Evolutionary conservation across 306 rosid species (phyloP).

Genomic region (Glycine latifolia): DNA sequence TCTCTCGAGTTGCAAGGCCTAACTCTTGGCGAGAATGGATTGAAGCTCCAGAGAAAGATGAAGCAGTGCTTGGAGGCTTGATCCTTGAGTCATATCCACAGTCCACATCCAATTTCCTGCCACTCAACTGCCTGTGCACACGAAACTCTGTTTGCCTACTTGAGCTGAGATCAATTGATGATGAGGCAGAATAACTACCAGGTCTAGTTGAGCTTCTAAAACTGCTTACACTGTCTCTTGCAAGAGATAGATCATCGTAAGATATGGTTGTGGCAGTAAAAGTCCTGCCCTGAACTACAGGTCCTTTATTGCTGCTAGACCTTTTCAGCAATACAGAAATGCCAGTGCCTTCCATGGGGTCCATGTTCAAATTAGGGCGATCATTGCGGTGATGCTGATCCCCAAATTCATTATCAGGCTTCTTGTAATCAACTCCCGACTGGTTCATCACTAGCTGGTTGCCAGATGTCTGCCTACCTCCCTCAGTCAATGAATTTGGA

Average conservation of each 20-base stretch:
- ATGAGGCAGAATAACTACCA: slow-evolving; percentile 79
- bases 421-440: slow-evolving; percentile 46
- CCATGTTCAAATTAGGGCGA: slow-evolving; percentile 53
- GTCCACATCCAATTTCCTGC: slow-evolving; percentile 67
- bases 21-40: slow-evolving; percentile 51
- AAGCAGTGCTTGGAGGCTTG: slow-evolving; percentile 56
- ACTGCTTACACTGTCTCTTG: slow-evolving; percentile 70
- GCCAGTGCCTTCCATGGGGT: slow-evolving; percentile 75
- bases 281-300: slow-evolving; percentile 72
- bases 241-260: slow-evolving; percentile 66
- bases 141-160: slow-evolving; percentile 61
- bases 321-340: slow-evolving; percentile 84
- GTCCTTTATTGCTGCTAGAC: slow-evolving; percentile 81
- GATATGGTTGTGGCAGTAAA: slow-evolving; percentile 74
- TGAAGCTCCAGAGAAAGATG: slow-evolving; percentile 60
- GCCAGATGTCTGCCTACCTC: slow-evolving; percentile 47
- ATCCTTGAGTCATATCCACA: slow-evolving; percentile 55
- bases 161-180: slow-evolving; percentile 75
- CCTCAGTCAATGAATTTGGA: slow-evolving; percentile 47
- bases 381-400: slow-evolving; percentile 52
- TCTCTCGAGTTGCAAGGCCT: slow-evolving; percentile 55
- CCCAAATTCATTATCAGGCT: slow-evolving; percentile 44
- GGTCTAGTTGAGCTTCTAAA: slow-evolving; percentile 75
- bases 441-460: slow-evolving; percentile 51
- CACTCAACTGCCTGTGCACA: slow-evolving; percentile 68